These are phyloP conservation scores for Irpex sp. DNA, from an alignment of 1,284 basidiomycete genomes.

Conservation along the genomic window DNA sequence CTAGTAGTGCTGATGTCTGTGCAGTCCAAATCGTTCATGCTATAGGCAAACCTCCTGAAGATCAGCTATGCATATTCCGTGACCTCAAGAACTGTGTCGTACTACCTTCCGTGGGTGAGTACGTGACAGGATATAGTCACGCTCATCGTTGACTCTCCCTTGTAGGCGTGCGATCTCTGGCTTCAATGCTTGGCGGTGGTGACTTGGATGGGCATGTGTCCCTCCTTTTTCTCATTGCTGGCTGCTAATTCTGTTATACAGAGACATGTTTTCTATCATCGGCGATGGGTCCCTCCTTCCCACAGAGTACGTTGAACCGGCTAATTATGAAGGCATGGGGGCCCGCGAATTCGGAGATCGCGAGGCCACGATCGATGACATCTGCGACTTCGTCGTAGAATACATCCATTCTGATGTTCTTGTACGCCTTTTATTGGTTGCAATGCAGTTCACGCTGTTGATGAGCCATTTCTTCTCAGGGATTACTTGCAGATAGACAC, in stretches of 20 bases:
- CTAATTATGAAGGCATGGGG: slow-evolving; percentile 41
- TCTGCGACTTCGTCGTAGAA: slow-evolving; percentile 78
- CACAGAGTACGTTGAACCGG: slow-evolving; percentile 41
- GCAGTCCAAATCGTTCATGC: slow-evolving; percentile 66
- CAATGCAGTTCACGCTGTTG: neutral
- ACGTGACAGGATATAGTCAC: neutral
- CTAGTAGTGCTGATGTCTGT: neutral
- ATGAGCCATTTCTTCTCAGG: slow-evolving; percentile 33
- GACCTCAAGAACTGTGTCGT: slow-evolving; percentile 70
- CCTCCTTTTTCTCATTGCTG: slow-evolving; percentile 11
- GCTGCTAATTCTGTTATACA: slow-evolving; percentile 10
- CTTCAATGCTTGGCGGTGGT: slow-evolving; percentile 66
- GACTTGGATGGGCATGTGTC: slow-evolving; percentile 64
- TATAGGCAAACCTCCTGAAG: slow-evolving; percentile 61
- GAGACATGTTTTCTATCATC: slow-evolving; percentile 31
- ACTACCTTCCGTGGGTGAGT: slow-evolving; percentile 58
- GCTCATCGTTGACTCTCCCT: neutral
- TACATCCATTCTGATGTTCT: slow-evolving; percentile 78
- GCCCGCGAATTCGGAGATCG: slow-evolving; percentile 27
- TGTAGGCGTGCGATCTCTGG: slow-evolving; percentile 54
- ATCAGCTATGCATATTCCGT: slow-evolving; percentile 51
- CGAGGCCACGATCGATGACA: slow-evolving; percentile 63
- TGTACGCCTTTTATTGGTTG: slow-evolving; percentile 32
- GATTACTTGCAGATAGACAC: slow-evolving; percentile 61
- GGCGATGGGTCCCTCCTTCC: slow-evolving; percentile 45